A percentile compares a stretch with the other conserved stretches of the same genome.
Conservation (phyloP, 106 monocot genomes). For the Platanthera zijinensis region DNA sequence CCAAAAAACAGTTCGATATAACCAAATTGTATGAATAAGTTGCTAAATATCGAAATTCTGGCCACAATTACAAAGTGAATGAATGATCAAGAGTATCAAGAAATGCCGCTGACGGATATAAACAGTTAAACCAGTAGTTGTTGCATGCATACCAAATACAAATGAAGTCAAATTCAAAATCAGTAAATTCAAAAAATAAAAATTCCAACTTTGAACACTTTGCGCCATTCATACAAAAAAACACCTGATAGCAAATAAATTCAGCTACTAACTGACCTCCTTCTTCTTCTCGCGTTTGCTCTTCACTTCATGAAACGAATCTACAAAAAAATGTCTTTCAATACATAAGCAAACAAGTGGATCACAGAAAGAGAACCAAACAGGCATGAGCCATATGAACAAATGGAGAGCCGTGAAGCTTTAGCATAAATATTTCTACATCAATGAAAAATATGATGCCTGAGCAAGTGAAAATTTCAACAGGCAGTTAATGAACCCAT, state of each 20-base stretch:
- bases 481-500: not conserved
- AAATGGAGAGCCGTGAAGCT: not conserved
- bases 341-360: not conserved
- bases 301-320: slow-evolving; percentile 95
- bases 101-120: not conserved
- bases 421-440: not conserved
- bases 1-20: not conserved
- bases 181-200: not conserved
- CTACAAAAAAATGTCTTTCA: slow-evolving; percentile 24
- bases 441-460: not conserved
- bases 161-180: not conserved
- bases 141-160: not conserved
- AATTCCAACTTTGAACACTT: not conserved
- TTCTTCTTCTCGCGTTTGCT: slow-evolving; percentile 99
- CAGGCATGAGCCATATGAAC: not conserved
- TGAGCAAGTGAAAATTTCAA: not conserved
- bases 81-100: not conserved
- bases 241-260: not conserved
- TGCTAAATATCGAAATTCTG: not conserved
- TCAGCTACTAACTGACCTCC: slow-evolving; percentile 45
- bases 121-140: not conserved
- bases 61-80: not conserved
- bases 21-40: not conserved
- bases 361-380: not conserved
- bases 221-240: not conserved